Evolutionary conservation across 2,329 filamentous ascomycete genomes (phyloP).

Genomic region (Amauroascus verrucosus): DNA sequence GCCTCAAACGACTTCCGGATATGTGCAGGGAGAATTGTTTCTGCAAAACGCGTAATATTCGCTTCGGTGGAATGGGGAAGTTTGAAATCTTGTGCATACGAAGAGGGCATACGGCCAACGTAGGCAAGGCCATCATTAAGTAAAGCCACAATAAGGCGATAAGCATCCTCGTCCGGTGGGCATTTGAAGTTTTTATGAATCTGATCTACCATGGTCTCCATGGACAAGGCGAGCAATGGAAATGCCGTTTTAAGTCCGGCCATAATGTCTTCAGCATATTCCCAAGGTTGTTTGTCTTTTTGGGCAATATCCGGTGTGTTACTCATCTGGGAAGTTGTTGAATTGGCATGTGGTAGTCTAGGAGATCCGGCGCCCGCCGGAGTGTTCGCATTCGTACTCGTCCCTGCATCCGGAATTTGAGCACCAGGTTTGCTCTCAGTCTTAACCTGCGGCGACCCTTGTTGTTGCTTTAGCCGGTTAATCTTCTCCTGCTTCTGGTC

Average conservation of each 20-base stretch:
- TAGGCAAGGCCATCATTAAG: slow-evolving; percentile 93
- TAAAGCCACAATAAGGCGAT: slow-evolving; percentile 90
- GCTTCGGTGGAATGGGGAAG: slow-evolving; percentile 81
- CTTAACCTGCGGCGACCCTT: slow-evolving; percentile 28
- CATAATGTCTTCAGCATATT: slow-evolving; percentile 92
- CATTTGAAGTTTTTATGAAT: slow-evolving; percentile 99
- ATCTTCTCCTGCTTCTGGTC: slow-evolving; percentile 52
- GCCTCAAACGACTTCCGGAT: slow-evolving; percentile 93
- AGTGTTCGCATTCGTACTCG: too few species aligned
- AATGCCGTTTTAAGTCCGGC: slow-evolving; percentile 93
- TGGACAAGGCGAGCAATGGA: slow-evolving; percentile 85
- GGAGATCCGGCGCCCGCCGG: slow-evolving; percentile 36
- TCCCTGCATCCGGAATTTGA: slow-evolving; percentile 8
- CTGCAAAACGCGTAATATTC: slow-evolving; percentile 92
- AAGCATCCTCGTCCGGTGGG: slow-evolving; percentile 94
- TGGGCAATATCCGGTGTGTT: slow-evolving; percentile 25
- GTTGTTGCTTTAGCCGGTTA: slow-evolving; percentile 55
- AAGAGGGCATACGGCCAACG: slow-evolving; percentile 73
- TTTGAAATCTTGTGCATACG: slow-evolving; percentile 85
- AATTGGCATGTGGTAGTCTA: slow-evolving; percentile 1
- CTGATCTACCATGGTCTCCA: slow-evolving; percentile 99
- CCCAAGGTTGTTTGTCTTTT: slow-evolving; percentile 62
- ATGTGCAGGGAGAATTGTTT: slow-evolving; percentile 87
- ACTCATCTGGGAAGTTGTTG: slow-evolving; percentile 18
- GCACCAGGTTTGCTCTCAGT: slow-evolving; percentile 21